Evolutionary conservation across 306 rosid genomes (phyloP).

Genomic region (Rubus parviflorus): DNA sequence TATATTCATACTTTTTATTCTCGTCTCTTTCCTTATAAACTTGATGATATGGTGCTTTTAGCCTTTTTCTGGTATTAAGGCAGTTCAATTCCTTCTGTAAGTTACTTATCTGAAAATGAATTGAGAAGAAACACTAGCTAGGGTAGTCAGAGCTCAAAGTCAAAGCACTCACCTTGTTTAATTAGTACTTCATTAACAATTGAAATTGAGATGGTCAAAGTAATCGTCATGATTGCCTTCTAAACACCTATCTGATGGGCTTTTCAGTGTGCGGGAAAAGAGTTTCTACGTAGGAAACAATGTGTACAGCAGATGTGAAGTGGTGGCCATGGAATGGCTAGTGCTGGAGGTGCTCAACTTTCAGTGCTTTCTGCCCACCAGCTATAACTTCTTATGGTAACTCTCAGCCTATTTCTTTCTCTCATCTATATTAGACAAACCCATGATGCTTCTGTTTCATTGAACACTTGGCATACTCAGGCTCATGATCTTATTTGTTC

Average conservation of each 20-base stretch:
- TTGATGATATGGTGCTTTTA: background rate
- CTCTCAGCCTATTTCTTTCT: conserved; percentile 4
- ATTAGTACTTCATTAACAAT: background rate
- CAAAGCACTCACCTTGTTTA: background rate
- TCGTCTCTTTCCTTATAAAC: background rate
- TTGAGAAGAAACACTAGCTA: background rate
- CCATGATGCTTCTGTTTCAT: conserved; percentile 9
- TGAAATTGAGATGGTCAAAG: background rate
- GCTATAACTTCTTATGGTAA: conserved; percentile 84
- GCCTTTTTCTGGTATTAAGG: background rate
- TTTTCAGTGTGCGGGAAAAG: conserved; percentile 57
- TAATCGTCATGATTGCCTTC: background rate
- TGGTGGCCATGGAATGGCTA: conserved; percentile 98
- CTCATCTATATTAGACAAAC: conserved; percentile 19
- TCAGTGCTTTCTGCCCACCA: conserved; percentile 79
- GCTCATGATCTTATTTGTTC: background rate
- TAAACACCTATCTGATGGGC: conserved; percentile 24
- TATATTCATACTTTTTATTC: background rate
- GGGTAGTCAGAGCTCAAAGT: background rate
- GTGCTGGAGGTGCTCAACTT: conserved; percentile 84
- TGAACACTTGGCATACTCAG: background rate
- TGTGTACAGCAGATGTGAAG: conserved; percentile 74
- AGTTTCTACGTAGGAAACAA: conserved; percentile 46
- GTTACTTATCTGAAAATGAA: background rate
- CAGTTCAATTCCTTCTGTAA: background rate